Evolutionary conservation across 2,329 filamentous ascomycete genomes (phyloP).

Genomic region (Penicillium sp.): DNA sequence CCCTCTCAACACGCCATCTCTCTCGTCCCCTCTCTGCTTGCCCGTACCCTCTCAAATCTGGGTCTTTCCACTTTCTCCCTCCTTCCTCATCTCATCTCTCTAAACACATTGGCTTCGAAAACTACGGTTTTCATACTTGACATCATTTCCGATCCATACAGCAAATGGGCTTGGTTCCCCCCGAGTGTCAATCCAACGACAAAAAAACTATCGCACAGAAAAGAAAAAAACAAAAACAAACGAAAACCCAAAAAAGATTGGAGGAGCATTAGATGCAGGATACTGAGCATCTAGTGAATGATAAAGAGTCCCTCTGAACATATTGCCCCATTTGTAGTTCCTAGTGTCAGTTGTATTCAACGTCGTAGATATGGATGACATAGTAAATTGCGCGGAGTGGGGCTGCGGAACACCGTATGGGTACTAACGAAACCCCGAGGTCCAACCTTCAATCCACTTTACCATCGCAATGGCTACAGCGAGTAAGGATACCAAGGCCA

Average conservation of each 20-base stretch:
- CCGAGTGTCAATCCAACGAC: not conserved
- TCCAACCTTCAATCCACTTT: slow-evolving; percentile 8
- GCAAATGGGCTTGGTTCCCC: not conserved
- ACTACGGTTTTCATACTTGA: not conserved
- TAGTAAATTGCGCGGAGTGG: slow-evolving; percentile 13
- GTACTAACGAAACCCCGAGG: slow-evolving; percentile 18
- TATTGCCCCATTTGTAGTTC: not conserved
- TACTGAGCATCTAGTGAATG: slow-evolving; percentile 29
- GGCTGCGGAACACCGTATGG: slow-evolving; percentile 19
- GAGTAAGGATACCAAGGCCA: slow-evolving; percentile 38
- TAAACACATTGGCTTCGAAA: not conserved
- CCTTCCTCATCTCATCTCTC: not conserved
- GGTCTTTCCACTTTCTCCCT: not conserved
- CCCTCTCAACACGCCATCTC: not conserved
- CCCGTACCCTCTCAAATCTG: not conserved
- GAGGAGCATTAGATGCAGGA: slow-evolving; percentile 28
- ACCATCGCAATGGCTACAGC: slow-evolving; percentile 31
- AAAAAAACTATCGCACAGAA: not conserved
- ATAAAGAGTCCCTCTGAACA: slow-evolving; percentile 27
- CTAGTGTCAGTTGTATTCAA: not conserved
- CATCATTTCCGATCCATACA: not conserved
- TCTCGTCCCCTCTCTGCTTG: not conserved
- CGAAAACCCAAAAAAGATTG: slow-evolving; percentile 20
- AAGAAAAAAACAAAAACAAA: slow-evolving; percentile 7
- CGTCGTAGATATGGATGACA: not conserved